phyloP scores from a whole-genome alignment of 2,329 filamentous ascomycete species.

The Penicillium sp. region DNA sequence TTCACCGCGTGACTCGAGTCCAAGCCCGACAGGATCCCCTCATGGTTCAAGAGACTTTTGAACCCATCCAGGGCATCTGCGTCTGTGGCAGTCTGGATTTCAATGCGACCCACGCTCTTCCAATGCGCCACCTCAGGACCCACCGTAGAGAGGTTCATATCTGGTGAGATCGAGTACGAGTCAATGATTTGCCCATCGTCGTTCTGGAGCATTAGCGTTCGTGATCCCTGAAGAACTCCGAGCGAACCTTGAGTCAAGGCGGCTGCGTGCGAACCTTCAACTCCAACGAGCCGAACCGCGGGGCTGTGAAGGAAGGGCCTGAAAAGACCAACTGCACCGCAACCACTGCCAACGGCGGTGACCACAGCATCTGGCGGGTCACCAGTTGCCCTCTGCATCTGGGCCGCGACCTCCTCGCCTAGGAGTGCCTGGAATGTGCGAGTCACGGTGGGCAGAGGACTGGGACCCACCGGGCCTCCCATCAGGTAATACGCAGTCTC shows the following conservation, averaged over 20 bases:
- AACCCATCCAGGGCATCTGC: conserved; percentile 32
- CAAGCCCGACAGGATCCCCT: conserved; percentile 26
- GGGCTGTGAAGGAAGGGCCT: conserved; percentile 23
- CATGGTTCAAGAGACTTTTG: conserved; percentile 27
- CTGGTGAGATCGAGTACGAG: conserved; percentile 29
- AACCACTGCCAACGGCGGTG: conserved; percentile 28
- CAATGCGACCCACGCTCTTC: conserved; percentile 28
- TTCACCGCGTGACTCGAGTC: conserved; percentile 31
- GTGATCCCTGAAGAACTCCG: conserved; percentile 30
- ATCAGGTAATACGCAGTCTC: conserved; percentile 31
- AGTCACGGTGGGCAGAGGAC: conserved; percentile 26
- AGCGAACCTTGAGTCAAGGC: conserved; percentile 22
- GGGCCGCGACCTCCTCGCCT: conserved; percentile 29
- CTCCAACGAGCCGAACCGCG: conserved; percentile 18
- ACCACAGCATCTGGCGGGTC: conserved; percentile 27
- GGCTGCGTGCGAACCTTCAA: conserved; percentile 24
- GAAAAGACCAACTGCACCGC: conserved; percentile 28
- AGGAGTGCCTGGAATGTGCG: conserved; percentile 30
- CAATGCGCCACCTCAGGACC: conserved; percentile 29
- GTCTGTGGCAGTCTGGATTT: conserved; percentile 29
- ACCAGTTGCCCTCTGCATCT: conserved; percentile 23
- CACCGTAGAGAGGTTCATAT: conserved; percentile 29
- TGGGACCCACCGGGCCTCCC: conserved; percentile 29
- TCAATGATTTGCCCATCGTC: conserved; percentile 27
- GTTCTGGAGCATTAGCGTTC: conserved; percentile 28